Percentiles rank a stretch among this genome's conserved stretches.
Evolutionary conservation across 1,139 yeast species (phyloP).

Genomic region (Kodamaea plutei): DNA sequence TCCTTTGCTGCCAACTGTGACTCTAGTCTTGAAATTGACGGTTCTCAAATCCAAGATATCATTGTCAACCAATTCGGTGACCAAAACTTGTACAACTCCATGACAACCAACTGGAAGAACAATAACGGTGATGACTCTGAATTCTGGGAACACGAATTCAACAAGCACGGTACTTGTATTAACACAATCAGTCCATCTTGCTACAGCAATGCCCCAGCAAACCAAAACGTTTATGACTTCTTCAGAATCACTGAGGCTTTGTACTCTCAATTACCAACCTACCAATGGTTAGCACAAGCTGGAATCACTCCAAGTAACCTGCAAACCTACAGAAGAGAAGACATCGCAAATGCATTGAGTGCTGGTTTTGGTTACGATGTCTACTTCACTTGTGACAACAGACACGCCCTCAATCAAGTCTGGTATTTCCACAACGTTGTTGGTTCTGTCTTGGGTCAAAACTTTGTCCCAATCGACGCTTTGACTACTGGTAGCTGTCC

Average conservation of each 20-base stretch:
- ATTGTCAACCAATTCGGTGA: conserved; percentile 47
- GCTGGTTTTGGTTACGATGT: conserved; percentile 62
- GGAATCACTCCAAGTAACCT: conserved; percentile 66
- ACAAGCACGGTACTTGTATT: conserved; percentile 94
- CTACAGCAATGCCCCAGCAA: conserved; percentile 38
- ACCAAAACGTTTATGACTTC: conserved; percentile 74
- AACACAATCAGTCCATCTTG: conserved; percentile 72
- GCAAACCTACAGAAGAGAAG: conserved; percentile 56
- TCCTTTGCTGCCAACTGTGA: conserved; percentile 71
- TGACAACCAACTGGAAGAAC: conserved; percentile 73
- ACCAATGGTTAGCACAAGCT: conserved; percentile 55
- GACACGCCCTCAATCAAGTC: conserved; percentile 69
- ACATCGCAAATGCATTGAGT: conserved; percentile 61
- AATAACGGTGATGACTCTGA: conserved; percentile 66
- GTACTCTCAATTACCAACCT: conserved; percentile 67
- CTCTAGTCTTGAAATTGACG: conserved; percentile 43
- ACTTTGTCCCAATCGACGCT: conserved; percentile 65
- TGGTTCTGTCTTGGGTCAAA: conserved; percentile 68
- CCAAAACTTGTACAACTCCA: conserved; percentile 47
- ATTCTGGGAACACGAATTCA: conserved; percentile 91
- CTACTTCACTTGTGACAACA: conserved; percentile 66
- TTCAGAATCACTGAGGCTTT: conserved; percentile 62
- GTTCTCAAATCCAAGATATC: conserved; percentile 46
- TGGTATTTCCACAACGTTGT: conserved; percentile 83
- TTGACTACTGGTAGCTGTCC: conserved; percentile 55